phyloP scores from a whole-genome alignment of 768 basidiomycete species.

The Collybia nuda region DNA sequence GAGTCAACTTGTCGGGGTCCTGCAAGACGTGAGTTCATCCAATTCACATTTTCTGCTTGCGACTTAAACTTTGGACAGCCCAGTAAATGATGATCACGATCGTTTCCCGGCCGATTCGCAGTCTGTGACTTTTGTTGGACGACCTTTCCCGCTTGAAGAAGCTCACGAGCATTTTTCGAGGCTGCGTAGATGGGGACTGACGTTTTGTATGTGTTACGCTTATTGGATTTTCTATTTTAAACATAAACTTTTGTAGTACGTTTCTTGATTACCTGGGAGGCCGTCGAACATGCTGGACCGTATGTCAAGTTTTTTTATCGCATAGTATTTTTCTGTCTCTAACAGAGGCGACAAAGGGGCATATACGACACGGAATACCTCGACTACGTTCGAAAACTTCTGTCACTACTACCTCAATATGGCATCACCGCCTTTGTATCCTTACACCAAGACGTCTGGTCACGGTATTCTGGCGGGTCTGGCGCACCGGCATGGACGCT shows the following conservation, averaged over 20 bases:
- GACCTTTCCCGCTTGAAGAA: slow-evolving; percentile 89
- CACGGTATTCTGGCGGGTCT: slow-evolving; percentile 90
- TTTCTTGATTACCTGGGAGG: slow-evolving; percentile 96
- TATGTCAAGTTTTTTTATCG: slow-evolving; percentile 38
- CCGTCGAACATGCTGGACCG: slow-evolving; percentile 92
- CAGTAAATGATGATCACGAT: slow-evolving; percentile 64
- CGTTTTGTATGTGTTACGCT: slow-evolving; percentile 60
- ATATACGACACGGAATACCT: slow-evolving; percentile 85
- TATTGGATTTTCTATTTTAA: neutral
- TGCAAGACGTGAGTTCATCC: slow-evolving; percentile 69
- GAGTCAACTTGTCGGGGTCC: slow-evolving; percentile 82
- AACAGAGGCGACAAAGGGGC: slow-evolving; percentile 47
- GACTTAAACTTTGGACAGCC: slow-evolving; percentile 38
- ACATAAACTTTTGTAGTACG: slow-evolving; percentile 51
- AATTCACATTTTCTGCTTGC: too few relatives aligned
- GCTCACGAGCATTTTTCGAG: slow-evolving; percentile 83
- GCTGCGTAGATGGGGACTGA: slow-evolving; percentile 83
- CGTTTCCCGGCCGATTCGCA: slow-evolving; percentile 66
- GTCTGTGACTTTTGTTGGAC: slow-evolving; percentile 79
- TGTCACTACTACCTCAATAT: slow-evolving; percentile 70
- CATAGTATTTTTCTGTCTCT: neutral
- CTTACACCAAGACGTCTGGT: slow-evolving; percentile 96
- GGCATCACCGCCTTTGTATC: slow-evolving; percentile 75
- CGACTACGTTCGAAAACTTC: slow-evolving; percentile 67
- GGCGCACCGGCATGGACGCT: slow-evolving; percentile 98